Base-by-base conservation (phyloP, 2,329 filamentous ascomycete genomes). In the Fusarium sp. region DNA sequence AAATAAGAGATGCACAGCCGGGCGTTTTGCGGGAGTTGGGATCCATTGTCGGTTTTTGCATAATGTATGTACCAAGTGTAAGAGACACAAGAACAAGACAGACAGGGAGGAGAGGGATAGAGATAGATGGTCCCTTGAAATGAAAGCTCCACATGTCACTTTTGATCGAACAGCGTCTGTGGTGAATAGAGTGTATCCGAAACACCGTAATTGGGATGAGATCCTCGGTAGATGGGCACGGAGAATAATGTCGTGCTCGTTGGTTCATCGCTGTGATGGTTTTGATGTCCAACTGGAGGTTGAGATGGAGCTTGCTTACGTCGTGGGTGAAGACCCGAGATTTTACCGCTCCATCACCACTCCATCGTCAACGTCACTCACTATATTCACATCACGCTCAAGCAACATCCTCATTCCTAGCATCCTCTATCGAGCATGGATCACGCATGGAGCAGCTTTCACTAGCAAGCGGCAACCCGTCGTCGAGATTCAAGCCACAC, bases 1-100 rank as follows among this genome's bases (percentile, higher is more conserved):
- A 68, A 59, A 59, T 69, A 70, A 62, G 70, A 73, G 71, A 70
- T 74, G 72, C 71, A 76, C 71, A 73, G 67, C 60, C 69, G 73
- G 79, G 78, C 79, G 79, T 79, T 79, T 74, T 71, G 69, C 65
- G 35, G 66, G 65, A 73, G 68, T 77, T 63, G 61, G 56, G 62
- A 36, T 50, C 45, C 29, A 52, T 69, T 69, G 61, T 65, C 42
- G 31, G 20, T 62, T 70, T 76, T 66, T 69, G 42, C 63, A 40
- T 61, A 42, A 50, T 29, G 45, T 50, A 31, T 52, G 47, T 52
- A 31, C n/a, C 25, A 20, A 52, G 47, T n/a, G 47, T 25, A 52
- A 47, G 42, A 52, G 47, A 52, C 27, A 31, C 42, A n/a, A n/a
- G n/a, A n/a, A 25, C 40, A 22, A 45, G 40, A 22, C 40, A 50